Evolutionary conservation across 2,329 filamentous ascomycete genomes (phyloP).

Genomic region (Alternaria panax): DNA sequence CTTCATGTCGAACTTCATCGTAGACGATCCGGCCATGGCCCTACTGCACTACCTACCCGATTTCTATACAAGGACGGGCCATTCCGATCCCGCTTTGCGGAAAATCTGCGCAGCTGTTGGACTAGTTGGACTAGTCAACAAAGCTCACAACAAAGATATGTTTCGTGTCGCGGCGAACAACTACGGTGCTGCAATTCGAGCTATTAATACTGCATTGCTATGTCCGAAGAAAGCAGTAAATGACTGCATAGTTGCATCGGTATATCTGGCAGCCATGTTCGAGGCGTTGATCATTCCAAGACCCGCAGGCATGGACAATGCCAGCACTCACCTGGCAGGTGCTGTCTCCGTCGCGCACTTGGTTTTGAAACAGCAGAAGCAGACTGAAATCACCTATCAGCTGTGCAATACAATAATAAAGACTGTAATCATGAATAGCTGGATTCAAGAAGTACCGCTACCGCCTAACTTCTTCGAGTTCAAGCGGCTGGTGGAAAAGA

Average conservation of each 20-base stretch:
- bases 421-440: slow-evolving; percentile 35
- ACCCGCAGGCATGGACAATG: slow-evolving; percentile 27
- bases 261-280: slow-evolving; percentile 39
- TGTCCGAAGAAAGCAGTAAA: slow-evolving; percentile 14
- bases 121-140: slow-evolving; percentile 34
- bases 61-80: slow-evolving; percentile 28
- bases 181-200: slow-evolving; percentile 33
- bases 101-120: slow-evolving; percentile 35
- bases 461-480: slow-evolving; percentile 25
- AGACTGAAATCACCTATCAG: slow-evolving; percentile 21
- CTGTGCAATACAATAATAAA: slow-evolving; percentile 29
- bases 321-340: slow-evolving; percentile 37
- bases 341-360: slow-evolving; percentile 36
- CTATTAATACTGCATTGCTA: slow-evolving; percentile 31
- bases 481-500: slow-evolving; percentile 18
- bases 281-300: slow-evolving; percentile 34
- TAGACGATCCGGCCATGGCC: slow-evolving; percentile 27
- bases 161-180: slow-evolving; percentile 24
- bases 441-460: slow-evolving; percentile 32
- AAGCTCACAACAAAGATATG: slow-evolving; percentile 22
- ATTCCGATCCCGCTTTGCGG: slow-evolving; percentile 21
- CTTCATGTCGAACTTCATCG: slow-evolving; percentile 41
- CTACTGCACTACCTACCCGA: slow-evolving; percentile 36
- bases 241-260: slow-evolving; percentile 34
- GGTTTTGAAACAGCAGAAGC: slow-evolving; percentile 21